A percentile compares a stretch with the other conserved stretches of the same genome.
These are phyloP conservation scores for Psilocybe cyanescens DNA, from an alignment of 768 basidiomycete genomes.

Conservation along the genomic window DNA sequence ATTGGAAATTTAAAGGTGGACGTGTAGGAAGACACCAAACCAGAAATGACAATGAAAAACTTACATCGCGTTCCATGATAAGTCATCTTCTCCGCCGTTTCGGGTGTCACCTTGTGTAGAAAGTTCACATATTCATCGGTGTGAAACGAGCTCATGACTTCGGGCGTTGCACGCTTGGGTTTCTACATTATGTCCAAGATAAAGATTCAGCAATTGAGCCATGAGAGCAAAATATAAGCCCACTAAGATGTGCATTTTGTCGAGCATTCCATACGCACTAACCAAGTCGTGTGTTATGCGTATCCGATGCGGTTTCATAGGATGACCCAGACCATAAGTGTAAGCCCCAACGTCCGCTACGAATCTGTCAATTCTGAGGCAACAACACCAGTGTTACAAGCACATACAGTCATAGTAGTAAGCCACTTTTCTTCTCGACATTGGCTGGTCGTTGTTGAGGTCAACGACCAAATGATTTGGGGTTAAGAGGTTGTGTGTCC, in stretches of 20 bases:
- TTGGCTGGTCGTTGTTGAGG: conserved; percentile 27
- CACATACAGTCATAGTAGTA: conserved; percentile 79
- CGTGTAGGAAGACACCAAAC: not conserved
- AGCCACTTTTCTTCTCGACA: conserved; percentile 76
- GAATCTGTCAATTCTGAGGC: conserved; percentile 1
- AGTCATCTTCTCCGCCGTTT: conserved; percentile 86
- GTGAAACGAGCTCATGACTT: conserved; percentile 92
- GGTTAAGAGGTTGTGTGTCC: not conserved
- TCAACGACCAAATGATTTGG: not conserved
- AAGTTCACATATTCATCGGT: conserved; percentile 99
- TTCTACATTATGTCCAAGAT: conserved; percentile 42
- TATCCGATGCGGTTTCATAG: conserved; percentile 97
- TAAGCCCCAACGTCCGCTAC: conserved; percentile 72
- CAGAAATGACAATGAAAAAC: conserved; percentile 28
- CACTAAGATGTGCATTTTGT: conserved; percentile 92
- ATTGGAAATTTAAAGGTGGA: not conserved
- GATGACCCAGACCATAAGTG: conserved; percentile 87
- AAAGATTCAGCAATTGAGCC: not conserved
- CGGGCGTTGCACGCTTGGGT: conserved; percentile 70
- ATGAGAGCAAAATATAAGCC: conserved; percentile 27
- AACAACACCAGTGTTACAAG: not conserved
- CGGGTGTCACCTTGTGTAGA: conserved; percentile 80
- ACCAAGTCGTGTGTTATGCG: conserved; percentile 93
- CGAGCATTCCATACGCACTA: conserved; percentile 89
- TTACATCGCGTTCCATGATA: conserved; percentile 85